Conservation (phyloP, 2,329 filamentous ascomycete genomes). For the Aspergillus melleus region DNA sequence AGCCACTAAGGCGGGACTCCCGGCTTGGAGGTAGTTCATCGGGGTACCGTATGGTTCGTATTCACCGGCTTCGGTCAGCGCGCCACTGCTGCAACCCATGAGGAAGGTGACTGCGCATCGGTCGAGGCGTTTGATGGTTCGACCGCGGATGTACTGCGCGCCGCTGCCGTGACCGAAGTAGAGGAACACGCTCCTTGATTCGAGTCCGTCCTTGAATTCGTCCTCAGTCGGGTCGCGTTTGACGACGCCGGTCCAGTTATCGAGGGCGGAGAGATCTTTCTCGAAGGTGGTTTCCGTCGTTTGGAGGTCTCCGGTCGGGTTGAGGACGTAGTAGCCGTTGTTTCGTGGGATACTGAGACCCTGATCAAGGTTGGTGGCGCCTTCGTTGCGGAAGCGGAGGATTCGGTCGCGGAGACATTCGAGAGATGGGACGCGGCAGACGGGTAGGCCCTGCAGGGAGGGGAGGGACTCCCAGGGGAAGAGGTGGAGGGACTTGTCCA, state of each 20-base stretch:
- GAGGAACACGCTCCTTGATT: slow-evolving; percentile 69
- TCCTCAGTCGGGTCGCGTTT: slow-evolving; percentile 70
- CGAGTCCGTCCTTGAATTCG: slow-evolving; percentile 71
- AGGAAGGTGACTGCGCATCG: slow-evolving; percentile 81
- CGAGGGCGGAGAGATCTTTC: slow-evolving; percentile 57
- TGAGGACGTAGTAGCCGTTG: slow-evolving; percentile 71
- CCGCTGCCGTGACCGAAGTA: slow-evolving; percentile 98
- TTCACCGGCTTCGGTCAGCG: slow-evolving; percentile 75
- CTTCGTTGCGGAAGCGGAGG: slow-evolving; percentile 46
- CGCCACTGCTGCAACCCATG: slow-evolving; percentile 91
- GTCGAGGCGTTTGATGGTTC: slow-evolving; percentile 75
- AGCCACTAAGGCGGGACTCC: slow-evolving; percentile 80
- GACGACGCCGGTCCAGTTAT: slow-evolving; percentile 67
- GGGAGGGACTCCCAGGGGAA: slow-evolving; percentile 97
- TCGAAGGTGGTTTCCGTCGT: slow-evolving; percentile 77
- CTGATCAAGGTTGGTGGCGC: slow-evolving; percentile 18
- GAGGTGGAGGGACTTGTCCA: slow-evolving; percentile 85
- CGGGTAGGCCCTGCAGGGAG: slow-evolving; percentile 74
- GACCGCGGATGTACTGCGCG: slow-evolving; percentile 86
- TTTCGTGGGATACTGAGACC: slow-evolving; percentile 54
- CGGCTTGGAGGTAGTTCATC: slow-evolving; percentile 87
- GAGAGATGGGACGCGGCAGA: slow-evolving; percentile 86
- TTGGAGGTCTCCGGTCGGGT: slow-evolving; percentile 80
- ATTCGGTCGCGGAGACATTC: slow-evolving; percentile 78
- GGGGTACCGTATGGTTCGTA: slow-evolving; percentile 92